These are phyloP conservation scores for Malassezia vespertilionis DNA, from an alignment of 1,284 basidiomycete genomes.

Conservation along the genomic window DNA sequence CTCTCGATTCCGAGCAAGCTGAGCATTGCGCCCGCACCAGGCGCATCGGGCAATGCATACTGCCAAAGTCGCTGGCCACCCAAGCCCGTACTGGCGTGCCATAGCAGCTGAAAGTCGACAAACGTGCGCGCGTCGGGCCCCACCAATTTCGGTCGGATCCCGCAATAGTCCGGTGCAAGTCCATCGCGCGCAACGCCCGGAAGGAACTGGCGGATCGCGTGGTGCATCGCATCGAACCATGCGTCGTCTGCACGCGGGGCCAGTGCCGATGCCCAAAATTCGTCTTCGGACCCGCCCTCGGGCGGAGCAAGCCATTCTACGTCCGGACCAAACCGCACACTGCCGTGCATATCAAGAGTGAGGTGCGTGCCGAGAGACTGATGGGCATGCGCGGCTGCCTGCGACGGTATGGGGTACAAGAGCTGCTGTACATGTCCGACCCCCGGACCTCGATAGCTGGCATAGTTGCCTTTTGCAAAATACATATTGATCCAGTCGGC, in stretches of 20 bases:
- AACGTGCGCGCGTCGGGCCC: conserved; percentile 61
- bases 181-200: conserved; percentile 59
- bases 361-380: conserved; percentile 39
- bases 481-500: conserved; percentile 28
- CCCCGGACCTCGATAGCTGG: conserved; percentile 34
- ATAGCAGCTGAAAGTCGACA: conserved; percentile 61
- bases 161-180: conserved; percentile 76
- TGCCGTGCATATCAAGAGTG: conserved; percentile 67
- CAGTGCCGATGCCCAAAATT: conserved; percentile 29
- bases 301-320: conserved; percentile 64
- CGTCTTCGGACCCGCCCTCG: conserved; percentile 8
- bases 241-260: conserved; percentile 20
- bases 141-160: conserved; percentile 78
- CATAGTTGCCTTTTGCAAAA: conserved; percentile 44
- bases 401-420: conserved; percentile 38
- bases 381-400: conserved; percentile 27
- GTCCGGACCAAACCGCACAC: conserved; percentile 85
- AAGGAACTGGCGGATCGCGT: conserved; percentile 54
- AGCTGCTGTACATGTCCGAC: conserved; percentile 26
- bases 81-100: conserved; percentile 29
- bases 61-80: conserved; percentile 34
- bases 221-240: conserved; percentile 34
- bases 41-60: conserved; percentile 12
- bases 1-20: conserved; percentile 54
- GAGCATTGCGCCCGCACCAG: conserved; percentile 27